Evolutionary conservation across 2,329 filamentous ascomycete species (phyloP).

Genomic region (Colletotrichum limetticola): DNA sequence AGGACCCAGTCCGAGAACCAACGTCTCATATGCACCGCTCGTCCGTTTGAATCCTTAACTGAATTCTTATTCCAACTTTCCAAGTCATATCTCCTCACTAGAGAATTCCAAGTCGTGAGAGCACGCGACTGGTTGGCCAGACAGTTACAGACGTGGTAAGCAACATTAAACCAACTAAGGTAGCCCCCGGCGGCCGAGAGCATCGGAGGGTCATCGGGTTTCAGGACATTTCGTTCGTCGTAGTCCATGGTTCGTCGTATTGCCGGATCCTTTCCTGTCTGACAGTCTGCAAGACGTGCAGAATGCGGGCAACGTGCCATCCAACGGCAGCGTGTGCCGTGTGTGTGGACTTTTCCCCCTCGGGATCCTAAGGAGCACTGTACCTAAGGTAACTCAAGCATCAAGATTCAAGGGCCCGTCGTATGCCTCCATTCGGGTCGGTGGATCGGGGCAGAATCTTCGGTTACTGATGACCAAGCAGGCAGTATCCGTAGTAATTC

Average conservation of each 20-base stretch:
- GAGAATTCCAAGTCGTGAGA: neutral
- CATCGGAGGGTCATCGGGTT: conserved; percentile 3
- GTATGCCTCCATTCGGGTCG: neutral
- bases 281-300: neutral
- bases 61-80: neutral
- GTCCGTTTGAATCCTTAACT: neutral
- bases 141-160: neutral
- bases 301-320: neutral
- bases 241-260: neutral
- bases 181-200: neutral
- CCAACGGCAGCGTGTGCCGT: neutral
- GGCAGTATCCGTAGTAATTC: neutral
- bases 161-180: neutral
- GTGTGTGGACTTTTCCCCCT: neutral
- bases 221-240: conserved; percentile 7
- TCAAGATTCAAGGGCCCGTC: neutral
- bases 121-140: neutral
- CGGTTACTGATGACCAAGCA: neutral
- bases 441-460: neutral
- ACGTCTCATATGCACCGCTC: conserved; percentile 1
- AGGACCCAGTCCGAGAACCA: conserved; percentile 17
- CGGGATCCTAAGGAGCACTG: neutral
- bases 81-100: neutral
- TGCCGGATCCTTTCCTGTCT: neutral
- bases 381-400: neutral